Conservation (phyloP, 495 filamentous ascomycete species). For the Hyaloscypha hepaticicola region DNA sequence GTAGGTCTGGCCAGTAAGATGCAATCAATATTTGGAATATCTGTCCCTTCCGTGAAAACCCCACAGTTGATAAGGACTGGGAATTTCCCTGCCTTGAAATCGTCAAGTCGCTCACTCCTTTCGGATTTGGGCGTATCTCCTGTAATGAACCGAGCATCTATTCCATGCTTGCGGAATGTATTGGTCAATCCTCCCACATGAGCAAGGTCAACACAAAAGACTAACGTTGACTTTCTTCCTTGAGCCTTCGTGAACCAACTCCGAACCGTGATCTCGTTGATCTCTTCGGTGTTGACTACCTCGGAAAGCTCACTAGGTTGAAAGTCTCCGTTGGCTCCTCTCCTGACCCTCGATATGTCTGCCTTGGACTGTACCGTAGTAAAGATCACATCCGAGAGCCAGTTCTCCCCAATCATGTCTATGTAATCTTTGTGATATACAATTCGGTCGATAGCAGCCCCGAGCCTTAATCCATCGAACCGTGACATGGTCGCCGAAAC, state of each 20-base stretch:
- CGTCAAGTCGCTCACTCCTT: slow-evolving; percentile 65
- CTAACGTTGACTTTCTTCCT: slow-evolving; percentile 78
- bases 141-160: slow-evolving; percentile 84
- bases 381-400: slow-evolving; percentile 83
- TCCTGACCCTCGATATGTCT: slow-evolving; percentile 67
- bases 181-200: slow-evolving; percentile 74
- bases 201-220: slow-evolving; percentile 86
- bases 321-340: slow-evolving; percentile 73
- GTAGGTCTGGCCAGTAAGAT: slow-evolving; percentile 87
- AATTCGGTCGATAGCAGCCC: slow-evolving; percentile 88
- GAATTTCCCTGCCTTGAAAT: slow-evolving; percentile 73
- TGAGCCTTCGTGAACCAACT: slow-evolving; percentile 78
- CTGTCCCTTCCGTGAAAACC: slow-evolving; percentile 93
- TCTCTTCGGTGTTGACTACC: slow-evolving; percentile 73
- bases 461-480: slow-evolving; percentile 83
- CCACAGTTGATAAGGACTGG: slow-evolving; percentile 93
- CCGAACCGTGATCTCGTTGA: slow-evolving; percentile 78
- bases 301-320: slow-evolving; percentile 66
- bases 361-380: slow-evolving; percentile 84
- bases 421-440: slow-evolving; percentile 97
- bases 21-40: slow-evolving; percentile 97
- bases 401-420: slow-evolving; percentile 90
- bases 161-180: slow-evolving; percentile 69
- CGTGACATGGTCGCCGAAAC: slow-evolving; percentile 93
- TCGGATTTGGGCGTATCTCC: slow-evolving; percentile 65